Base-by-base conservation (phyloP, 805 yeast genomes). In the Zygotorulaspora florentina region DNA sequence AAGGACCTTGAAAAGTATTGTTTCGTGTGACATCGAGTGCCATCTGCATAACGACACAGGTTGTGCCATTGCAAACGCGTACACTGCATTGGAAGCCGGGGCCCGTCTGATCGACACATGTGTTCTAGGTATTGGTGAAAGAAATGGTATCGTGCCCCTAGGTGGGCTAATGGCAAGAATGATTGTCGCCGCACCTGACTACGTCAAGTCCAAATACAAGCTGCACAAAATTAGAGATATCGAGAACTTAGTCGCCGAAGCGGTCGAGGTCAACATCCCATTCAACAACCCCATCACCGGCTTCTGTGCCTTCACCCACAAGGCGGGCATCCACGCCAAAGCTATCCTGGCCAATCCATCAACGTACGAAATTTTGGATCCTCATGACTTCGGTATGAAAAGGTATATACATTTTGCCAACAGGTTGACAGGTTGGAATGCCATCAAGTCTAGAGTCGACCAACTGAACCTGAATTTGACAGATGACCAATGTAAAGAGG, bases 31-130 rank as follows among this genome's bases (percentile, higher is more conserved):
- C 67, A 90, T 91, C 61, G 99, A 91, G 74, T 87, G 96, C 69
- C 99, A 91, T 70, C 93, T 91, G 87, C 99, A 91, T 74, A 87
- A 91, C 68, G 99, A 91, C 70, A 91, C 99, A 28, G 99, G 99
- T 53, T 93, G 98, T 75, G 96, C 99, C 55, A 88, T 91, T 72
- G 96, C 97, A 51, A 91, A 91, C 68, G 96, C 99, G 28, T 93
- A 93, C 79, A 88, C 97, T 47, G 98, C 98, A 11, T 76, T 91
- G 61, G 99, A 91, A 72, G 99, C 89, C 45, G 99, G 99, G 62
- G 99, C 99, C 56, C 82, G 81, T 64, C 79, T 90, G 60, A 87
- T 91, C 55, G 99, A 91, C 70, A 96, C 88, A 37, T 85, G 96
- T 11, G 98, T 91, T 13, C 79, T 91, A 59, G 99, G 99, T 61